Evolutionary conservation across 371 early-diverging fungal species (phyloP), one percentile per base, ranked within the genome.

Genomic region (Lichtheimia corymbifera): DNA sequence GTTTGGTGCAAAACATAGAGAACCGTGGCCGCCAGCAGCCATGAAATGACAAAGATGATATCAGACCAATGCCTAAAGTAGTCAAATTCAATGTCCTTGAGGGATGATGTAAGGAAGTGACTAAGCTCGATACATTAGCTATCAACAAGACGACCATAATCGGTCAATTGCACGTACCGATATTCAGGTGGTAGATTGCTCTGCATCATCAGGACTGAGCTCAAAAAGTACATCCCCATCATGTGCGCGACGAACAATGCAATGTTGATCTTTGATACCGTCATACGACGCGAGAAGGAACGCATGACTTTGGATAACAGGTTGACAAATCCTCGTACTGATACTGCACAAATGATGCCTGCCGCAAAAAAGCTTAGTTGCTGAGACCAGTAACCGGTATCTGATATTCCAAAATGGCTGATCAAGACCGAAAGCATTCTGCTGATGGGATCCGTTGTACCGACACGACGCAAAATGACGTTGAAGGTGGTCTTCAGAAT

Each of bases 31-130:
- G 89, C 87, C 40, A 84, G 51, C 12, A 89, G 59, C 0, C 92
- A 94, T 5, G 91, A 85, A n/a, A 91, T 74, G 45, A 96, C 72
- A 72, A 95, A 93, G 14, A 96, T 93, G 22, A 91, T 83, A 72
- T 97, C 97, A 62, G 95, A 96, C 97, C 97, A 97, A 28, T 86
- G 89, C 58, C 88, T 83, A 70, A 95, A 97, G 69, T 92, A 96
- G 67, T 91, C 82, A 64, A 96, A 94, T 55, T 93, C 90, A 25
- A 91, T 84, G 9, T 86, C 75, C 0, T 88, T 87, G 53, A 97
- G 65, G 0, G 92, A 89, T 5, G 85, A 85, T 0, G 92, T 88
- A 53, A 96, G 88, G 58, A 93, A 86, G 17, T 88, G 80, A 27
- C 93, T 88, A 57, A 9, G 22, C 20, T 5, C 28, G 7, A 27